Percentiles rank a stretch among this genome's conserved stretches.
phyloP scores from a whole-genome alignment of 371 early-diverging fungal species.

The Antonospora locustae region DNA sequence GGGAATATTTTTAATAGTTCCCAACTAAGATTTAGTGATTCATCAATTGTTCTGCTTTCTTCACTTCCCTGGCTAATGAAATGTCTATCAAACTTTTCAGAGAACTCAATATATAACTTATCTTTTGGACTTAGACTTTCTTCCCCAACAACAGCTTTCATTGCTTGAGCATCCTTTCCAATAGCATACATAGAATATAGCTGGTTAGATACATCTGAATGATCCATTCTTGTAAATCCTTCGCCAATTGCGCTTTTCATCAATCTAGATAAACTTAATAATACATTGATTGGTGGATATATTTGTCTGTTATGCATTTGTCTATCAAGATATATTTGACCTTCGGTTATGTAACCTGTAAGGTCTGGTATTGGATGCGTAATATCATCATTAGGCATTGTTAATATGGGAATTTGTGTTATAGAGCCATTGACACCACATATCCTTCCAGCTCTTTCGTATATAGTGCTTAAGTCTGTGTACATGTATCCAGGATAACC shows the following conservation, averaged over 20 bases:
- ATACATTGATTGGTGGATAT: constrained; percentile 98
- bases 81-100: constrained; percentile 92
- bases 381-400: constrained; percentile 99
- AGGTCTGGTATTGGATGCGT: constrained; percentile 99
- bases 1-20: constrained; percentile 94
- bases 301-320: constrained; percentile 96
- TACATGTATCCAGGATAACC: constrained; percentile 99
- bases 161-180: constrained; percentile 93
- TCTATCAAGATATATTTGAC: constrained; percentile 97
- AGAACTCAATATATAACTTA: constrained; percentile 86
- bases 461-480: constrained; percentile 97
- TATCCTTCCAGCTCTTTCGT: constrained; percentile 98
- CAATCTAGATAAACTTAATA: constrained; percentile 91
- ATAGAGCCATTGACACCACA: constrained; percentile 96
- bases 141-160: constrained; percentile 99
- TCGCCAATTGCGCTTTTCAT: constrained; percentile 99
- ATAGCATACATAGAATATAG: constrained; percentile 99
- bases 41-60: constrained; percentile 85
- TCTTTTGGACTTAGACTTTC: constrained; percentile 95
- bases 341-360: constrained; percentile 99
- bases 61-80: constrained; percentile 85
- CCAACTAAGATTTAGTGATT: constrained; percentile 94
- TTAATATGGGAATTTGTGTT: constrained; percentile 98
- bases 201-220: constrained; percentile 98
- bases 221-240: constrained; percentile 93